A percentile compares a stretch with the other conserved stretches of the same genome.
phyloP scores from a whole-genome alignment of 352 stramenopile genomes.

The Globisporangium viniferum region DNA sequence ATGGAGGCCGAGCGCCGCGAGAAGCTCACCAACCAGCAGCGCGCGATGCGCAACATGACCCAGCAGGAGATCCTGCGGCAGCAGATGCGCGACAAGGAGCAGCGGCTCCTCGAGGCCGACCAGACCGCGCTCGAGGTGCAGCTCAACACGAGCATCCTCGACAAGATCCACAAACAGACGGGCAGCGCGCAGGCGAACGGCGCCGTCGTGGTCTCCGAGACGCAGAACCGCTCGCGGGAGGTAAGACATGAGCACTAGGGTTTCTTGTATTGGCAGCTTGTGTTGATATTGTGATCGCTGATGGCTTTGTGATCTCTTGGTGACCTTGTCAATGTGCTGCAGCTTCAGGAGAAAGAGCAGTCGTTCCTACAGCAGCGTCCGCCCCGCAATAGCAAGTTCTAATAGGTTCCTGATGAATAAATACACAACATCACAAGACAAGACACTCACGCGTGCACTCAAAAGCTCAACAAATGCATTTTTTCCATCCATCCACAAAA shows the following conservation, averaged over 20 bases:
- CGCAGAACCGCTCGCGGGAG: constrained; percentile 70
- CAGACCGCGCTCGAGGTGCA: constrained; percentile 72
- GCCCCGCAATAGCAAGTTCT: constrained; percentile 30
- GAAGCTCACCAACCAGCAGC: constrained; percentile 48
- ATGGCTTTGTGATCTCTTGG: not conserved
- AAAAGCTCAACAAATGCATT: constrained; percentile 12
- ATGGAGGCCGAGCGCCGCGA: constrained; percentile 55
- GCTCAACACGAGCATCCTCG: constrained; percentile 61
- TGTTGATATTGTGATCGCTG: not conserved
- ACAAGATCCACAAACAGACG: constrained; percentile 67
- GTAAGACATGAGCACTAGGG: constrained; percentile 18
- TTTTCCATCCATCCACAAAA: constrained; percentile 7
- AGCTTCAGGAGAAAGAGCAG: constrained; percentile 59
- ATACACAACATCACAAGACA: not conserved
- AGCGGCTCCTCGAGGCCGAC: constrained; percentile 52
- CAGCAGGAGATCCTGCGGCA: constrained; percentile 65
- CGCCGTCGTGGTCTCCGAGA: constrained; percentile 58
- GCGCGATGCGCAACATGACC: constrained; percentile 40
- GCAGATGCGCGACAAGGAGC: constrained; percentile 72
- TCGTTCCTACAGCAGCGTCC: constrained; percentile 34
- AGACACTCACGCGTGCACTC: not conserved
- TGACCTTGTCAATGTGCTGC: not conserved
- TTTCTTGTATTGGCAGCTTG: not conserved
- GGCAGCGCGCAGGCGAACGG: constrained; percentile 36
- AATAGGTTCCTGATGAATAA: constrained; percentile 6